Evolutionary conservation across 2,329 filamentous ascomycete genomes (phyloP).

Genomic region (Cercospora zeae-maydis): DNA sequence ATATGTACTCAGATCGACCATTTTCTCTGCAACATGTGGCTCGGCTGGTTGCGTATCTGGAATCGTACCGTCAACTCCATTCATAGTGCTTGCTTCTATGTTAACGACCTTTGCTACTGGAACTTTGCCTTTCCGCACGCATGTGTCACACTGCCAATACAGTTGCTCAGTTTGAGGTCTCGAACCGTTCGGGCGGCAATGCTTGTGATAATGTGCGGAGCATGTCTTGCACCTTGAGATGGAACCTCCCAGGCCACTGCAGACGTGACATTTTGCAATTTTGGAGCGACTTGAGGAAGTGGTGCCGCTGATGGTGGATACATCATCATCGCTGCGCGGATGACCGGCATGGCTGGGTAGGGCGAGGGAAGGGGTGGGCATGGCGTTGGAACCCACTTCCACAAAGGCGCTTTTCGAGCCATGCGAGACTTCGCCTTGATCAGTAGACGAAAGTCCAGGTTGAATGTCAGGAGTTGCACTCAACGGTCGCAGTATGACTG

Average conservation of each 20-base stretch:
- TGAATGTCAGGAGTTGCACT: neutral
- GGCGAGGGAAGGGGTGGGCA: neutral
- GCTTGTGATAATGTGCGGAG: conserved; percentile 34
- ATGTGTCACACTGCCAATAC: conserved; percentile 32
- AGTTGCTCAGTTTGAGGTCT: neutral
- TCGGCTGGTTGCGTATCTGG: neutral
- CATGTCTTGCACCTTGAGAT: conserved; percentile 37
- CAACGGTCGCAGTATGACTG: neutral
- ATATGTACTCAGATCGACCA: neutral
- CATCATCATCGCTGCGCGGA: conserved; percentile 13
- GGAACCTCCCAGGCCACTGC: conserved; percentile 31
- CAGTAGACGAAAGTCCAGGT: neutral
- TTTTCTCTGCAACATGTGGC: neutral
- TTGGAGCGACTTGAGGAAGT: conserved; percentile 22
- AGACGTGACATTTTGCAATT: conserved; percentile 32
- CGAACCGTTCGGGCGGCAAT: conserved; percentile 1
- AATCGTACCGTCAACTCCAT: neutral
- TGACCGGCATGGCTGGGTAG: neutral
- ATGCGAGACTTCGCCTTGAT: neutral
- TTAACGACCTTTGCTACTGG: neutral
- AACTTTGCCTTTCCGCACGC: conserved; percentile 20
- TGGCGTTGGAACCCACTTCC: neutral
- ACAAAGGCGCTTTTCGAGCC: neutral
- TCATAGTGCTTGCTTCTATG: neutral
- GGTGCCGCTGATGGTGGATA: conserved; percentile 21